Base-by-base conservation (phyloP, 148 eudicot species). In the Pouteria glomerata region DNA sequence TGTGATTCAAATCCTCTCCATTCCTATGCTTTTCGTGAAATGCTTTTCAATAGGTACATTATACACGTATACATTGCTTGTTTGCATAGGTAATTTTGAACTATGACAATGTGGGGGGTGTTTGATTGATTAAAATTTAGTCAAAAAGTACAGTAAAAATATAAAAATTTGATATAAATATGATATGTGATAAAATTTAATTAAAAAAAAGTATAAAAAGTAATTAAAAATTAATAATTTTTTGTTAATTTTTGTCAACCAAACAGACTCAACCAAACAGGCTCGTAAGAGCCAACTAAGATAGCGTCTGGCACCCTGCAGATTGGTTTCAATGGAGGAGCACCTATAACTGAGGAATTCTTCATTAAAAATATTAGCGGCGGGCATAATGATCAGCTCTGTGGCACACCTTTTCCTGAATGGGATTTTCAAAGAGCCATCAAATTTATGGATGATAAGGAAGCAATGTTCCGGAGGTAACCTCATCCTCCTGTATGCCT, bases 1-100 rank as follows among this genome's bases (percentile, higher is more conserved):
- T 75, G 78, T 45, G 87, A 84, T 56, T 84, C 84, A 13, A 84
- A 84, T 78, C 87, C 87, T 73, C n/a, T 84, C 30, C 87, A 84
- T 73, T 84, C 69, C 52, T 48, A 73, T 48, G 84, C 84, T 34
- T 84, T 84, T 47, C 79, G 82, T 6, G 81, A 78, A 37, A 84
- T 84, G 84, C 84, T 84, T n/a, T n/a, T 66, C 82, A 81, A 78
- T 82, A 81, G 77, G 87, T 82, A 35, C 26, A 7, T 33, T 30
- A 41, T 61, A 44, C 3, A 50, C 8, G 13, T 33, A 55, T 35
- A 23, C 24, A 4, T 4, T 42, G 23, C 58, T 16, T 10, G 13
- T 55, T 6, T 12, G 29, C 8, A 34, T 14, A 12, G 33, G 53
- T 53, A 10, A 16, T 2, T n/a, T n/a, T 18, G 24, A 1, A 4